Evolutionary conservation across 139 green algal genomes (phyloP).

Genomic region (Micromonas commoda): DNA sequence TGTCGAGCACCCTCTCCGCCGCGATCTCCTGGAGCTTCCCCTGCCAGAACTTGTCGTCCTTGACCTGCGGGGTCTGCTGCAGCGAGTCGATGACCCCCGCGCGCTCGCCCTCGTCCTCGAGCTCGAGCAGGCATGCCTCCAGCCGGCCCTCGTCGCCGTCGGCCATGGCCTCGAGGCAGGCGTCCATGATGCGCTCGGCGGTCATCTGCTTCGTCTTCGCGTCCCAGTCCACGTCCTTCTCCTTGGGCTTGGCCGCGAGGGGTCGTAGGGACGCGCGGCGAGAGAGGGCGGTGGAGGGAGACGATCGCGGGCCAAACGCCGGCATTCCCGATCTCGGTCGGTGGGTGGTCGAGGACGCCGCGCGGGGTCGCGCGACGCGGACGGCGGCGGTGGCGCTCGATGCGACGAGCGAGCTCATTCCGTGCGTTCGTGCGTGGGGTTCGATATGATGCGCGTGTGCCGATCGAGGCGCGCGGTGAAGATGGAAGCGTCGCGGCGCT

Average conservation of each 20-base stretch:
- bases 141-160: background rate
- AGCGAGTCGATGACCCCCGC: background rate
- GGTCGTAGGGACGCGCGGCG: background rate
- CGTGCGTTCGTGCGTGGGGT: too few relatives aligned
- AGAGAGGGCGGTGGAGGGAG: too few relatives aligned
- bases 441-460: too few relatives aligned
- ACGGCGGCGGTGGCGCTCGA: too few relatives aligned
- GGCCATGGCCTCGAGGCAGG: constrained; percentile 4
- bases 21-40: background rate
- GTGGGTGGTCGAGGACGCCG: too few relatives aligned
- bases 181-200: background rate
- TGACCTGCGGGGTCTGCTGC: background rate
- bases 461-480: too few relatives aligned
- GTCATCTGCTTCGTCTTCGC: background rate
- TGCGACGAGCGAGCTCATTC: too few relatives aligned
- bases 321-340: too few relatives aligned
- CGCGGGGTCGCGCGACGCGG: too few relatives aligned
- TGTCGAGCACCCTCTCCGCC: background rate
- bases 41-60: constrained; percentile 4
- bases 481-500: too few relatives aligned
- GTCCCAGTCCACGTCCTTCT: constrained; percentile 19
- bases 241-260: background rate
- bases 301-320: too few relatives aligned
- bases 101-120: background rate
- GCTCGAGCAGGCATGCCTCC: background rate